Percentiles rank a stretch among this genome's conserved stretches.
Evolutionary conservation across 768 basidiomycete species (phyloP).

Genomic region (Cystobasidium ongulense): DNA sequence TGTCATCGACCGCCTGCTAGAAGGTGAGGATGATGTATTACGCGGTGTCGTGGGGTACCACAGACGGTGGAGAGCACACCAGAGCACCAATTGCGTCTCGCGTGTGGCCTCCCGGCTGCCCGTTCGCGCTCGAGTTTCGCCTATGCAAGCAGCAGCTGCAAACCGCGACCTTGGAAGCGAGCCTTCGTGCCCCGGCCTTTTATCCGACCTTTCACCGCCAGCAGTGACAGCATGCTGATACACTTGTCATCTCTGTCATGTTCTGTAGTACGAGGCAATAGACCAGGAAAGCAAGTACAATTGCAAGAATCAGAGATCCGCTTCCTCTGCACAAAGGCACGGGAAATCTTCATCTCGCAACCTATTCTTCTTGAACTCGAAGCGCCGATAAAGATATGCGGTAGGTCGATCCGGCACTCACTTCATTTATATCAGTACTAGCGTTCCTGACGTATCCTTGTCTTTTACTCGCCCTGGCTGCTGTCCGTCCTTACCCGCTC

Average conservation of each 20-base stretch:
- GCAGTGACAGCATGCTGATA: background rate
- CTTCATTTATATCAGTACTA: conserved; percentile 25
- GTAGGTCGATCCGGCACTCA: conserved; percentile 51
- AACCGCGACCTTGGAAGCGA: too few relatives aligned
- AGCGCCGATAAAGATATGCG: conserved; percentile 99
- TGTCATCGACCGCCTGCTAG: conserved; percentile 93
- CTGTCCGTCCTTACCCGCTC: background rate
- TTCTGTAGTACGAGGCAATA: conserved; percentile 79
- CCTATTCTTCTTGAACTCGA: conserved; percentile 95
- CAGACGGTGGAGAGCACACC: background rate
- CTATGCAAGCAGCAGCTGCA: too few relatives aligned
- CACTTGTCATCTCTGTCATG: background rate
- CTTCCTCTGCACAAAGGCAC: conserved; percentile 93
- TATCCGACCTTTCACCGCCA: too few relatives aligned
- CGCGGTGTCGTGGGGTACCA: background rate
- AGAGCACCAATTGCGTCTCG: background rate
- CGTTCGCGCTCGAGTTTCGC: background rate
- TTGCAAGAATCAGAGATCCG: conserved; percentile 99
- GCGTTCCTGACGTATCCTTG: background rate
- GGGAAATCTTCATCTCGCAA: conserved; percentile 99
- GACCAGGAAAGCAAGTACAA: conserved; percentile 96
- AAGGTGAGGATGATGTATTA: conserved; percentile 57
- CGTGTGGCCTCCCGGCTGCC: background rate
- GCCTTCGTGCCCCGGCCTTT: too few relatives aligned
- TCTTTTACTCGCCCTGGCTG: background rate